phyloP scores from a whole-genome alignment of 2,329 filamentous ascomycete species.

The Sporothrix sp. region DNA sequence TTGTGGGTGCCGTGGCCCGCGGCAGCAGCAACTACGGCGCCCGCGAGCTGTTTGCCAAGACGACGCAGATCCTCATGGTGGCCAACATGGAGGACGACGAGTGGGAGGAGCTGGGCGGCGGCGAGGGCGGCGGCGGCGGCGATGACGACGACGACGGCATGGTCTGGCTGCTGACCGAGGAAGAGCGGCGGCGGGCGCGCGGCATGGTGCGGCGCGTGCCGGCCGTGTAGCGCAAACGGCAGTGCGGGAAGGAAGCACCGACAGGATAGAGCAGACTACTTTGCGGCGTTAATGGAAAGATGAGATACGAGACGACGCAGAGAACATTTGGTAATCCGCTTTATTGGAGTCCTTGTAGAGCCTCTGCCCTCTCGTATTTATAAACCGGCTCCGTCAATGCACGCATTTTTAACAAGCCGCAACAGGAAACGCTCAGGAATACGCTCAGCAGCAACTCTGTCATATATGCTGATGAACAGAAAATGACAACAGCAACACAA shows the following conservation, averaged over 20 bases:
- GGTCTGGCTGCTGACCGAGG: constrained; percentile 59
- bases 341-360: no score
- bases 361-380: no score
- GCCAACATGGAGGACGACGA: constrained; percentile 95
- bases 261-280: no score
- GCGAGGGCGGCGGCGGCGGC: constrained; percentile 36
- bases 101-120: constrained; percentile 61
- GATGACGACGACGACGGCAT: constrained; percentile 48
- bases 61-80: constrained; percentile 72
- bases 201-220: constrained; percentile 47
- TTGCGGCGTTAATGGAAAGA: neutral
- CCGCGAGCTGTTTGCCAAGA: constrained; percentile 65
- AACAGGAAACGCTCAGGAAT: no score
- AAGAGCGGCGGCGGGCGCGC: constrained; percentile 65
- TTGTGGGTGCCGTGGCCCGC: constrained; percentile 57
- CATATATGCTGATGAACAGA: no score
- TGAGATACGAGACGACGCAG: no score
- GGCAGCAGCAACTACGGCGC: constrained; percentile 66
- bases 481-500: no score
- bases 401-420: no score
- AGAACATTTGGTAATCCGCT: no score
- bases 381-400: no score
- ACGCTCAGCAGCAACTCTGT: no score
- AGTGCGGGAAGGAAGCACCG: no score
- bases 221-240: neutral